Evolutionary conservation across 2,329 filamentous ascomycete species (phyloP), one percentile per base, ranked within the genome.

Genomic region (Myriosclerotinia scirpicola): DNA sequence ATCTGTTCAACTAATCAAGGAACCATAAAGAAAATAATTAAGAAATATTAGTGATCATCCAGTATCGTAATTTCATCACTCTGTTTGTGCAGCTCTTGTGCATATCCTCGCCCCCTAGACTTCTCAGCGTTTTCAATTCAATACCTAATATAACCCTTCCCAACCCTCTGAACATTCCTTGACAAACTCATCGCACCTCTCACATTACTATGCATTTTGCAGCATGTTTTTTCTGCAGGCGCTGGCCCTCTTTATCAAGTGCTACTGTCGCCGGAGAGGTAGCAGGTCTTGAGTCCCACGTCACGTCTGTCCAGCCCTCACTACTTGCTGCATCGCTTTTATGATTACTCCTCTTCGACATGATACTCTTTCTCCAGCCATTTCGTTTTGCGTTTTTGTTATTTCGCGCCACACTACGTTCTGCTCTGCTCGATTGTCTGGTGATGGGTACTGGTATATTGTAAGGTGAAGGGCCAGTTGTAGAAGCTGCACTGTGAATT

Each of bases 361-460:
- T 69, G 67, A 74, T 70, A 69, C 71, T 74, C n/a, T 72, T 69
- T 66, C 74, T 71, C 85, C 86, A 88, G 0, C 86, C 85, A 42
- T 80, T 81, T 71, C 80, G 81, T 77, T 83, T 85, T 1, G 86
- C 86, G 68, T 88, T 85, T 22, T 83, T 80, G 38, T 88, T 84
- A 70, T 88, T 89, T 76, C 84, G 87, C 12, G 85, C 82, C 7
- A 86, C 86, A 66, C 85, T 86, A 38, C 85, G 79, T 73, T 85
- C 84, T 1, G 85, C 85, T 52, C 86, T 81, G 71, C 85, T 87
- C 48, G 80, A 77, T 46, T 79, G 70, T 73, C 75, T 70, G 17
- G 20, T 42, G 5, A 73, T 54, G 40, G 70, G 52, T 53, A 67
- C 67, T 64, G 54, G 67, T 38, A 61, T 20, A 17, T 61, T 61